phyloP scores from a whole-genome alignment of 345 rosid species.

The Syzygium jambos region DNA sequence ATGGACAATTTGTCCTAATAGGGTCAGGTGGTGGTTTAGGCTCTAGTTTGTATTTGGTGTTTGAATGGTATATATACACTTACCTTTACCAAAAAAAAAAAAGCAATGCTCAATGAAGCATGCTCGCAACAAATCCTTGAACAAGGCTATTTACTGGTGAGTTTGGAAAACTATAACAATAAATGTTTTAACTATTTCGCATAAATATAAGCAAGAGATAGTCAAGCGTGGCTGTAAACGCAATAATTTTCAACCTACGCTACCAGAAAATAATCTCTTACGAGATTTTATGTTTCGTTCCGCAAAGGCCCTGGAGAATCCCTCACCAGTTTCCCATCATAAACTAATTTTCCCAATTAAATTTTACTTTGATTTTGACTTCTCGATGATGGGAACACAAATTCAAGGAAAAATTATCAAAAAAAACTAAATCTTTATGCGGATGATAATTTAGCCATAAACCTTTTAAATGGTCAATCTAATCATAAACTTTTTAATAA shows the following conservation, averaged over 20 bases:
- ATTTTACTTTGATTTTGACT: background rate
- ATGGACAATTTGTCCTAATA: no score
- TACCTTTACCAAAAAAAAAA: no score
- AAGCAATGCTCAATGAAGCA: background rate
- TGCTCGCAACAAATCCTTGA: background rate
- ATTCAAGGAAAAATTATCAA: background rate
- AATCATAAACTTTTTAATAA: background rate
- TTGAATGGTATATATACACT: no score
- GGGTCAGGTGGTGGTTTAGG: no score
- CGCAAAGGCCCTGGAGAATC: background rate
- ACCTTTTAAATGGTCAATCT: background rate
- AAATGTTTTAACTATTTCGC: background rate
- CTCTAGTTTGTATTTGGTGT: no score
- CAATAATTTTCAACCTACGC: background rate
- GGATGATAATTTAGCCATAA: rapidly evolving
- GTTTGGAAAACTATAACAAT: background rate
- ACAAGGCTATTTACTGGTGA: background rate
- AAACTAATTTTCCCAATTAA: background rate
- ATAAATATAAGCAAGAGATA: background rate
- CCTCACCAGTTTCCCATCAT: background rate
- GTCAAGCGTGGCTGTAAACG: background rate
- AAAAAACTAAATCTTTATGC: background rate
- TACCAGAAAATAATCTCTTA: background rate
- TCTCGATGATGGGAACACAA: background rate
- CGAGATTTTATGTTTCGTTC: background rate